A percentile compares a stretch with the other conserved stretches of the same genome.
These are phyloP conservation scores for Leptographium flavum DNA, from an alignment of 2,329 filamentous ascomycete genomes.

Conservation along the genomic window DNA sequence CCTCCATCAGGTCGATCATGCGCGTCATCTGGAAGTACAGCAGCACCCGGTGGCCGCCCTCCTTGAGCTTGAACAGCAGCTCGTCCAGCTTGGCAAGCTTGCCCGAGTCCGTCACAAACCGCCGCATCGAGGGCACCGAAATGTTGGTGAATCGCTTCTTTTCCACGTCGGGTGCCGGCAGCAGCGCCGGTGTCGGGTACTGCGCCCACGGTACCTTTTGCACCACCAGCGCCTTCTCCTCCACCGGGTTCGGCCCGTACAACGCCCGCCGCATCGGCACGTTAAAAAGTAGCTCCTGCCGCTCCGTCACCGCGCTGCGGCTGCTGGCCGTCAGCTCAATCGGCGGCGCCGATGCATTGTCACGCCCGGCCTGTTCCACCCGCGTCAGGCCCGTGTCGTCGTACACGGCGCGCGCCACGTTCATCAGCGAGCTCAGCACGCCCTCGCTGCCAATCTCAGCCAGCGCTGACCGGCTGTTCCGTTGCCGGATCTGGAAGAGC, in stretches of 20 bases:
- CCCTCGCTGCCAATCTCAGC: slow-evolving; percentile 60
- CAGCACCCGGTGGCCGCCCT: slow-evolving; percentile 80
- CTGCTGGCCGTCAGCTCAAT: slow-evolving; percentile 67
- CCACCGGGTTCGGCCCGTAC: slow-evolving; percentile 46
- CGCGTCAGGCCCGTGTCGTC: slow-evolving; percentile 56
- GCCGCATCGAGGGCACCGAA: slow-evolving; percentile 85
- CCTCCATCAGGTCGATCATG: slow-evolving; percentile 99
- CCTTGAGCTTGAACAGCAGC: slow-evolving; percentile 78
- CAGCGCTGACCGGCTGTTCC: slow-evolving; percentile 50
- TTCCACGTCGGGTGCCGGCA: slow-evolving; percentile 67
- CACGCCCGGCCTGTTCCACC: slow-evolving; percentile 68
- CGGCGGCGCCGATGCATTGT: slow-evolving; percentile 72
- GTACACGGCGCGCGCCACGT: slow-evolving; percentile 55
- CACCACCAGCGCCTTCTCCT: slow-evolving; percentile 64
- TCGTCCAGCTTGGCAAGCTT: slow-evolving; percentile 87
- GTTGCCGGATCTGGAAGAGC: slow-evolving; percentile 66
- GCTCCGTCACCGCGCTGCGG: slow-evolving; percentile 49
- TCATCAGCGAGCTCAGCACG: slow-evolving; percentile 61
- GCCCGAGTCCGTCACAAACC: slow-evolving; percentile 94
- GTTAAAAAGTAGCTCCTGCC: slow-evolving; percentile 67
- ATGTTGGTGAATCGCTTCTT: slow-evolving; percentile 84
- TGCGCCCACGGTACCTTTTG: slow-evolving; percentile 52
- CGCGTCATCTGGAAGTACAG: slow-evolving; percentile 99
- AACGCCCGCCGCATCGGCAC: slow-evolving; percentile 57
- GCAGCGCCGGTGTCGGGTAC: slow-evolving; percentile 48